These are phyloP conservation scores for Yamadazyma philogaea DNA, from an alignment of 805 yeast genomes.

Conservation along the genomic window DNA sequence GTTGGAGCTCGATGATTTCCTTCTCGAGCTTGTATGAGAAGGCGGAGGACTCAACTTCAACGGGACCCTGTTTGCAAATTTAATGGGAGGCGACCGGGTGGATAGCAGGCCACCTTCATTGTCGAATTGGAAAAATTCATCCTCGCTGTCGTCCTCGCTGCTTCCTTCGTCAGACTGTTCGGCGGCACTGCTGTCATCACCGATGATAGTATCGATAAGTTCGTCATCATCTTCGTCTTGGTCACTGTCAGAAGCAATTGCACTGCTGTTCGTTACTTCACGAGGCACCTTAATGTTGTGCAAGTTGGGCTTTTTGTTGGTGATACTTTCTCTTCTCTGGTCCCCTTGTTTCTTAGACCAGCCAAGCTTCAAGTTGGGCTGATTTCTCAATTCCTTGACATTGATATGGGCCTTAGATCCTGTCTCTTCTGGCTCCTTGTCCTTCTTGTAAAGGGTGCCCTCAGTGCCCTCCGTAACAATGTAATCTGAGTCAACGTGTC, in stretches of 20 bases:
- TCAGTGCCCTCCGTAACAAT: constrained; percentile 47
- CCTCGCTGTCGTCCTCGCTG: constrained; percentile 27
- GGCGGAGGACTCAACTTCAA: constrained; percentile 40
- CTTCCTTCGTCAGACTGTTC: constrained; percentile 35
- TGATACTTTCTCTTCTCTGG: constrained; percentile 50
- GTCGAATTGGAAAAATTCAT: constrained; percentile 17
- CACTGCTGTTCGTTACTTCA: constrained; percentile 21
- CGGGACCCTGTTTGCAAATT: constrained; percentile 44
- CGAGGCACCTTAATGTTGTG: constrained; percentile 48
- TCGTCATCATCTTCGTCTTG: constrained; percentile 19
- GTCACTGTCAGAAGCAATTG: constrained; percentile 32
- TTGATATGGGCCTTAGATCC: constrained; percentile 10
- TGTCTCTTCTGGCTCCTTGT: not conserved
- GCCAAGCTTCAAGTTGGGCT: constrained; percentile 34
- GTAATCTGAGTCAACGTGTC: constrained; percentile 45
- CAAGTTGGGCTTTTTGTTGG: constrained; percentile 41
- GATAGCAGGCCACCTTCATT: constrained; percentile 11
- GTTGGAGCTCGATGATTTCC: constrained; percentile 29
- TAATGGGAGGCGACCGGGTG: constrained; percentile 32
- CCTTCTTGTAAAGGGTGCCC: not conserved
- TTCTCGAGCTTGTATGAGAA: constrained; percentile 16
- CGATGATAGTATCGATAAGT: constrained; percentile 29
- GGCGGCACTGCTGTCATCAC: constrained; percentile 18
- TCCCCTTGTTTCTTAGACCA: constrained; percentile 36
- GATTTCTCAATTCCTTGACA: constrained; percentile 34